Conservation (phyloP, 176 grass and related monocot genomes). For the Musa itinerans region DNA sequence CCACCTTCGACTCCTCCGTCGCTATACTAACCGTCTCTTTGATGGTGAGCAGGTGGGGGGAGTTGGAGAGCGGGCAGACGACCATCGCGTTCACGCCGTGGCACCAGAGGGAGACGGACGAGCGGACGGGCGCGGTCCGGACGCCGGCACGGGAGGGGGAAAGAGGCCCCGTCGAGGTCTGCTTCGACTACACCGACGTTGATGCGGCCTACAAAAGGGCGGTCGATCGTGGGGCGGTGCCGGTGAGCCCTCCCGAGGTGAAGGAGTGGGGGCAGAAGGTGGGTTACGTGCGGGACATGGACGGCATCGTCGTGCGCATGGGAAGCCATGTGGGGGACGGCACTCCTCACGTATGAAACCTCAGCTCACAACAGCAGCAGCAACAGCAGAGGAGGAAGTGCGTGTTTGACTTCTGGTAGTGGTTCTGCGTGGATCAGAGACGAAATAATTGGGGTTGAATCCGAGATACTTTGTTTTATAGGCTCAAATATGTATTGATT, state of each 20-base stretch:
- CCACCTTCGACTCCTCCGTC: not conserved
- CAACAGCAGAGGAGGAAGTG: no score
- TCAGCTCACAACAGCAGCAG: no score
- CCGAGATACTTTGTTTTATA: no score
- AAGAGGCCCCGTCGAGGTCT: constrained; percentile 64
- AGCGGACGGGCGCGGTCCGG: constrained; percentile 39
- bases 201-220: constrained; percentile 55
- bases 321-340: constrained; percentile 25
- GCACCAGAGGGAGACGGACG: constrained; percentile 75
- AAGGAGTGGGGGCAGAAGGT: constrained; percentile 84
- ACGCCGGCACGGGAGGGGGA: constrained; percentile 24
- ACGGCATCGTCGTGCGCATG: constrained; percentile 59
- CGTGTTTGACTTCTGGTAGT: no score
- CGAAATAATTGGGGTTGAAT: no score
- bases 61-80: constrained; percentile 69
- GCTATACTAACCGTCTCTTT: no score
- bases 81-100: constrained; percentile 74
- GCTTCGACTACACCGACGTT: constrained; percentile 74
- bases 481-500: no score
- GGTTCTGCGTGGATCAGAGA: no score
- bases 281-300: constrained; percentile 65
- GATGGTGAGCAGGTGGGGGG: constrained; percentile 42
- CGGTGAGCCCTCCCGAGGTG: constrained; percentile 51
- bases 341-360: no score
- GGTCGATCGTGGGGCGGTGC: constrained; percentile 42